Conservation (phyloP, 164 flowering plant genomes). For the Cinnamomum micranthum region DNA sequence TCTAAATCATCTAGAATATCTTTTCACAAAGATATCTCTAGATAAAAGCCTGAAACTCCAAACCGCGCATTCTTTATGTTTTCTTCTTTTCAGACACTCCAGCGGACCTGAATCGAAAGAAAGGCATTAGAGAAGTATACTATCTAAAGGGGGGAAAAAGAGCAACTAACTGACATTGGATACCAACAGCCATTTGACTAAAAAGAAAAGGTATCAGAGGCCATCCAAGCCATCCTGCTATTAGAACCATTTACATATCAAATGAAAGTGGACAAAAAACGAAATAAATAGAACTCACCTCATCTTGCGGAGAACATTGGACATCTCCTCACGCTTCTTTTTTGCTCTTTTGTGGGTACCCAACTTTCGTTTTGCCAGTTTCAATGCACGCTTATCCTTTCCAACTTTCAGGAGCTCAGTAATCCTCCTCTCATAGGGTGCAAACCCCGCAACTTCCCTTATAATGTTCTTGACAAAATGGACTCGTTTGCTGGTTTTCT, state of each 20-base stretch:
- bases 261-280: neutral
- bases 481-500: slow-evolving; percentile 43
- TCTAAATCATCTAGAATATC: too few relatives aligned
- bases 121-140: neutral
- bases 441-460: slow-evolving; percentile 47
- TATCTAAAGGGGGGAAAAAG: neutral
- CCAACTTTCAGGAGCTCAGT: slow-evolving; percentile 45
- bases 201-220: neutral
- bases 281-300: slow-evolving; percentile 16
- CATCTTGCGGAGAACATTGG: slow-evolving; percentile 42
- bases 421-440: slow-evolving; percentile 46
- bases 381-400: slow-evolving; percentile 42
- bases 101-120: neutral
- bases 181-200: neutral
- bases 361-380: slow-evolving; percentile 40
- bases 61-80: neutral
- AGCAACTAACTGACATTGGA: neutral
- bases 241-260: neutral
- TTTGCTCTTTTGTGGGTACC: slow-evolving; percentile 51
- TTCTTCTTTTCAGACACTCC: slow-evolving; percentile 7
- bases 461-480: slow-evolving; percentile 31
- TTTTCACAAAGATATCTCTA: too few relatives aligned
- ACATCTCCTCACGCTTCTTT: slow-evolving; percentile 47
- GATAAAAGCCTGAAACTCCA: too few relatives aligned
- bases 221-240: neutral